A percentile compares a stretch with the other conserved stretches of the same genome.
phyloP scores from a whole-genome alignment of 768 basidiomycete species.

The Pleurotus salmoneostramineus region DNA sequence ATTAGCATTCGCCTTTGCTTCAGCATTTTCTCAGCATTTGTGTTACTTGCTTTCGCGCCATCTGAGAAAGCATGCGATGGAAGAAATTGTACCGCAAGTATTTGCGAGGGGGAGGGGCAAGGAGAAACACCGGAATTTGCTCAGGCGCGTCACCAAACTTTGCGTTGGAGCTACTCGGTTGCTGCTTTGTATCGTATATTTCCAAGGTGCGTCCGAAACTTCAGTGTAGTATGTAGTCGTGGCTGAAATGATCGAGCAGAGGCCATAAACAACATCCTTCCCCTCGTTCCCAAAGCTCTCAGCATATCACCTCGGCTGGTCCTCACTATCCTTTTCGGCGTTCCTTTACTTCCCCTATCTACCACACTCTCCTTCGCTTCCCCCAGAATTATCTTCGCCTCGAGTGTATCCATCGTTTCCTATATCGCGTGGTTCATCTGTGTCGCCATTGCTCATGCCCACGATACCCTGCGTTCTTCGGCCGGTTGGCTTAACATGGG shows the following conservation, averaged over 20 bases:
- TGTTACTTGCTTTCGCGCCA: constrained; percentile 80
- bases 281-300: constrained; percentile 37
- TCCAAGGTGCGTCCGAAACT: constrained; percentile 49
- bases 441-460: constrained; percentile 46
- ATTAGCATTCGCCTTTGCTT: constrained; percentile 49
- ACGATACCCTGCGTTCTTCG: constrained; percentile 35
- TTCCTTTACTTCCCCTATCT: constrained; percentile 46
- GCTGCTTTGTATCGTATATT: constrained; percentile 55
- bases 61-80: constrained; percentile 50
- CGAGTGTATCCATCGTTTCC: constrained; percentile 53
- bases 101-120: constrained; percentile 56
- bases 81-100: constrained; percentile 61
- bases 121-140: constrained; percentile 36
- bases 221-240: background rate
- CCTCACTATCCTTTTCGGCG: constrained; percentile 35
- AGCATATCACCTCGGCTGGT: constrained; percentile 31
- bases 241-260: constrained; percentile 20
- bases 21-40: constrained; percentile 61
- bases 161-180: constrained; percentile 43
- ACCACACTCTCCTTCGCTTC: constrained; percentile 52
- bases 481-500: constrained; percentile 37
- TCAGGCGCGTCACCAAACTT: constrained; percentile 41
- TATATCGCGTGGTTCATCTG: constrained; percentile 62
- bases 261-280: constrained; percentile 47
- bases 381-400: constrained; percentile 49